Conservation (phyloP, 108 stramenopile genomes). For the Licmophora abbreviata region DNA sequence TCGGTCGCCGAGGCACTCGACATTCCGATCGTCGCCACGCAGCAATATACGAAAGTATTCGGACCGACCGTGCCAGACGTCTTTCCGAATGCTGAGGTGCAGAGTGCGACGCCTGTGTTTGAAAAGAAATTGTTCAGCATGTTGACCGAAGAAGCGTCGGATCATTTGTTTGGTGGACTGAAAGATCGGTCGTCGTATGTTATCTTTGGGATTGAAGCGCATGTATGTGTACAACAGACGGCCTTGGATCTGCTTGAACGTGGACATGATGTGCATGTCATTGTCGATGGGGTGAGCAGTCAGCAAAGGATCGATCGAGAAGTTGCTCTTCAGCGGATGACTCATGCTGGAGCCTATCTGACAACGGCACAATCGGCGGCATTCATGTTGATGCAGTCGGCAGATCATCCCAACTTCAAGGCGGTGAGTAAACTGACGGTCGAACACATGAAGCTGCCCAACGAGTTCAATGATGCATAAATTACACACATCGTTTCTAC, state of each 20-base stretch:
- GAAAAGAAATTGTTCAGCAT: constrained; percentile 95
- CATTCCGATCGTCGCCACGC: constrained; percentile 85
- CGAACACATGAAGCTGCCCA: constrained; percentile 67
- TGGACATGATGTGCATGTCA: constrained; percentile 80
- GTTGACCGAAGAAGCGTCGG: constrained; percentile 69
- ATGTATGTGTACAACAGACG: constrained; percentile 94
- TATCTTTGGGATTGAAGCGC: constrained; percentile 95
- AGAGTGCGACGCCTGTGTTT: constrained; percentile 40
- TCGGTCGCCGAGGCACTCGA: constrained; percentile 71
- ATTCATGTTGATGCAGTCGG: constrained; percentile 79
- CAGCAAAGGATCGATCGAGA: constrained; percentile 73
- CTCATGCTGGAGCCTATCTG: constrained; percentile 64
- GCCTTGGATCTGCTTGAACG: constrained; percentile 79
- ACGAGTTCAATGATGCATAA: constrained; percentile 59
- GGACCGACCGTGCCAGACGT: constrained; percentile 69
- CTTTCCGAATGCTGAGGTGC: constrained; percentile 46
- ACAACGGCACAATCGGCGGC: constrained; percentile 82
- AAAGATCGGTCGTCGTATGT: constrained; percentile 46
- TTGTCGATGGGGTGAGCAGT: constrained; percentile 81
- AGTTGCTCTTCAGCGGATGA: constrained; percentile 74
- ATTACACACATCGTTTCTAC: too few relatives aligned
- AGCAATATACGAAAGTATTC: constrained; percentile 96
- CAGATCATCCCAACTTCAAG: constrained; percentile 81
- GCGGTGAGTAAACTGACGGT: constrained; percentile 77
- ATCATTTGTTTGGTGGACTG: constrained; percentile 31